These are phyloP conservation scores for Crucibulum laeve DNA, from an alignment of 768 basidiomycete species.

Conservation along the genomic window DNA sequence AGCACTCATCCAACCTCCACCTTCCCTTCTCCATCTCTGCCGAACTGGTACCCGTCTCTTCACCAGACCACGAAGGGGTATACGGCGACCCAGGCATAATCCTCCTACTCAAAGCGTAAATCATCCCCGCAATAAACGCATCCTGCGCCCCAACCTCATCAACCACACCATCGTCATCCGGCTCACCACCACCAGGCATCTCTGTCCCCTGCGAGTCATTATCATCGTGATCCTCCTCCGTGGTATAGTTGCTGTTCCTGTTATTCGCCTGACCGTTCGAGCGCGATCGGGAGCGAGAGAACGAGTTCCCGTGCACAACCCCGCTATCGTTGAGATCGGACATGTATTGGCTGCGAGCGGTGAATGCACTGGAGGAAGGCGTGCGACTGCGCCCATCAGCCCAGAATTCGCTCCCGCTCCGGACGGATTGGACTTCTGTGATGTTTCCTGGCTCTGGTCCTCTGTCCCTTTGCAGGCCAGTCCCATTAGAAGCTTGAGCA, in stretches of 20 bases:
- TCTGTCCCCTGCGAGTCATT: slow-evolving; percentile 60
- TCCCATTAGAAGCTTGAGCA: slow-evolving; percentile 11
- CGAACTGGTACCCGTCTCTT: slow-evolving; percentile 20
- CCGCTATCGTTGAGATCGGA: slow-evolving; percentile 23
- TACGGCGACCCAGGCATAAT: slow-evolving; percentile 77
- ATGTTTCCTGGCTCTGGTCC: slow-evolving; percentile 15
- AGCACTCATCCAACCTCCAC: slow-evolving; percentile 81
- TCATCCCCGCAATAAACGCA: slow-evolving; percentile 86
- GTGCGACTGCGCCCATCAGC: slow-evolving; percentile 54
- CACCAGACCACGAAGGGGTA: slow-evolving; percentile 48
- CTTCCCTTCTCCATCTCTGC: slow-evolving; percentile 43
- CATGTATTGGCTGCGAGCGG: slow-evolving; percentile 27
- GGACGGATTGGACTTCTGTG: slow-evolving; percentile 39
- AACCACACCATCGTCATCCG: slow-evolving; percentile 37
- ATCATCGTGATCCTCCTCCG: slow-evolving; percentile 40
- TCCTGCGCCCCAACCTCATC: slow-evolving; percentile 80
- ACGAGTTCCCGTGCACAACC: slow-evolving; percentile 10
- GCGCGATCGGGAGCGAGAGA: slow-evolving; percentile 12
- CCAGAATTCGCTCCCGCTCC: slow-evolving; percentile 78
- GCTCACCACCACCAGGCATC: slow-evolving; percentile 33
- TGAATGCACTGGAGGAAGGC: slow-evolving; percentile 54
- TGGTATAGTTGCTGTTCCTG: slow-evolving; percentile 24
- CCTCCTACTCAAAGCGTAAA: slow-evolving; percentile 70
- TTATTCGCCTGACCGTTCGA: slow-evolving; percentile 17
- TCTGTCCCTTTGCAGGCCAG: slow-evolving; percentile 9